These are phyloP conservation scores for Pleodorina starrii DNA, from an alignment of 139 green algal genomes.

Conservation along the genomic window DNA sequence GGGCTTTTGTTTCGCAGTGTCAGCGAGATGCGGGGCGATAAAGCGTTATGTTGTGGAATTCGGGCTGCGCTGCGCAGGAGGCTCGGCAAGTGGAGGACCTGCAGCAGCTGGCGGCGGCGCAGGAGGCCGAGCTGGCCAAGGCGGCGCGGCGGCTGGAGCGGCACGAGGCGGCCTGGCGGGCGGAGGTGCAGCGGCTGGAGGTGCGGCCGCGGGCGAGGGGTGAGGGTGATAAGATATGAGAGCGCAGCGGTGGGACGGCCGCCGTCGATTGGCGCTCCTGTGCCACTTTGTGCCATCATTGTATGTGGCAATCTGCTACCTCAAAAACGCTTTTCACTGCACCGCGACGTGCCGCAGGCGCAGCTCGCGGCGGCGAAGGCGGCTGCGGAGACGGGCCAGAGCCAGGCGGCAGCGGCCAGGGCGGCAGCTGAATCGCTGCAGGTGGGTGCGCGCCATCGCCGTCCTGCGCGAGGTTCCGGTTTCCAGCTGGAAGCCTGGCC, in stretches of 20 bases:
- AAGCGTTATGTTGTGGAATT: too few species aligned
- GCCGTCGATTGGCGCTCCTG: background rate
- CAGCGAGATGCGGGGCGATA: too few species aligned
- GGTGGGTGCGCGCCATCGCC: too few species aligned
- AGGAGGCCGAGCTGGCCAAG: background rate
- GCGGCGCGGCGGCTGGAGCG: conserved; percentile 16
- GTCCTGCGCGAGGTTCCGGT: too few species aligned
- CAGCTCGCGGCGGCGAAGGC: background rate
- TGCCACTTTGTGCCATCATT: too few species aligned
- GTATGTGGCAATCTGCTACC: too few species aligned
- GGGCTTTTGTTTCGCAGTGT: too few species aligned
- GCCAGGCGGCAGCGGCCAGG: conserved; percentile 7
- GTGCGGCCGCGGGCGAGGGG: conserved; percentile 7
- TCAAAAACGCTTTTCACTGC: too few species aligned
- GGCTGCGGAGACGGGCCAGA: background rate
- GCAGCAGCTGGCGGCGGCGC: background rate
- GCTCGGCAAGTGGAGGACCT: background rate
- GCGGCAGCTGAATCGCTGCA: conserved; percentile 30
- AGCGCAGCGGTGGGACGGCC: background rate
- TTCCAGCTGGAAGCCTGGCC: too few species aligned
- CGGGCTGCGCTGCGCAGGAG: conserved; percentile 23
- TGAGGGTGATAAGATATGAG: background rate
- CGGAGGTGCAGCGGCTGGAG: conserved; percentile 42
- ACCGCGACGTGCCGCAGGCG: background rate
- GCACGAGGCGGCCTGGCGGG: background rate